These are phyloP conservation scores for Fusarium subglutinans DNA, from an alignment of 2,329 filamentous ascomycete genomes.

Conservation along the genomic window DNA sequence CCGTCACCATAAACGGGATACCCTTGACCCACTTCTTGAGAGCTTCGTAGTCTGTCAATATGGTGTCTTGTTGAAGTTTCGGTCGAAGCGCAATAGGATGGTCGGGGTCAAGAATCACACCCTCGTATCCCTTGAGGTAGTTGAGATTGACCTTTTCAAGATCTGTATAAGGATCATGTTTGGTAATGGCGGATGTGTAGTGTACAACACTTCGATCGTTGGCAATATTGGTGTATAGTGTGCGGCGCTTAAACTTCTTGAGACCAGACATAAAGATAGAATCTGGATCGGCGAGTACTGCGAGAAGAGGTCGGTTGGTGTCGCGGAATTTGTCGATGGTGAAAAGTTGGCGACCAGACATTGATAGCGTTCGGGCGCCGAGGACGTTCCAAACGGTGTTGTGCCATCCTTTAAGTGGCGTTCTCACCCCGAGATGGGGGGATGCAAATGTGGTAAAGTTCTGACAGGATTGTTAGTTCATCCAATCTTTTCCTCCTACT, in stretches of 20 bases:
- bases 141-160: slow-evolving; percentile 74
- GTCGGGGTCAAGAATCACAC: slow-evolving; percentile 76
- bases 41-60: slow-evolving; percentile 47
- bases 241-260: slow-evolving; percentile 77
- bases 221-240: slow-evolving; percentile 84
- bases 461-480: slow-evolving; percentile 49
- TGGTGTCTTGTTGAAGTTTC: slow-evolving; percentile 42
- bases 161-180: slow-evolving; percentile 79
- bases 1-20: slow-evolving; percentile 70
- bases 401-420: slow-evolving; percentile 71
- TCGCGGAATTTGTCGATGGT: slow-evolving; percentile 85
- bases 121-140: slow-evolving; percentile 76
- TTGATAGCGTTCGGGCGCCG: slow-evolving; percentile 81
- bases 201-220: slow-evolving; percentile 86
- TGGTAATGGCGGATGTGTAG: slow-evolving; percentile 83
- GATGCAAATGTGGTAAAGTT: slow-evolving; percentile 95
- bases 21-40: slow-evolving; percentile 55
- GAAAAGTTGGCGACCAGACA: slow-evolving; percentile 88
- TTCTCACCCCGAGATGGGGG: slow-evolving; percentile 81
- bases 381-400: slow-evolving; percentile 83
- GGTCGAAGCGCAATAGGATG: slow-evolving; percentile 66
- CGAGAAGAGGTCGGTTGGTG: slow-evolving; percentile 81
- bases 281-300: slow-evolving; percentile 81
- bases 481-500: neutral
- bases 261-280: slow-evolving; percentile 88